Evolutionary conservation across 2,329 filamentous ascomycete genomes (phyloP).

Genomic region (Neocatenulostroma microsporum): DNA sequence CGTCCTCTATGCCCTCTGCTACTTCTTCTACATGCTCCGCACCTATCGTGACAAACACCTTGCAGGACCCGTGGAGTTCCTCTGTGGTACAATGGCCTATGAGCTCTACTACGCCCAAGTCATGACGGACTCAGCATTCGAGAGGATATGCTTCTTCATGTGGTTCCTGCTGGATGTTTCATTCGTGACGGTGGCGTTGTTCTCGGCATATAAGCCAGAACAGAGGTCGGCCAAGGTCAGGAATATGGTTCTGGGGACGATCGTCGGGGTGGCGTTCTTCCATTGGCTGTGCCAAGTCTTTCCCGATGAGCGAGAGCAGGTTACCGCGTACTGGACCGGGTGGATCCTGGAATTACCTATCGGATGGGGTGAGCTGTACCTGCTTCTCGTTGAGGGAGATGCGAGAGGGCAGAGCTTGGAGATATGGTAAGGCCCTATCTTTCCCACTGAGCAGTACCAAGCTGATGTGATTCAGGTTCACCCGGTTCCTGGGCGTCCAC

Average conservation of each 20-base stretch:
- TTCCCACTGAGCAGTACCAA: neutral
- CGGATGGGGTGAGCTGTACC: constrained; percentile 29
- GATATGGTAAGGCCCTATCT: constrained; percentile 29
- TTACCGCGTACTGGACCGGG: constrained; percentile 36
- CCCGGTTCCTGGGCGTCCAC: constrained; percentile 32
- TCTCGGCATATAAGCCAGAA: constrained; percentile 22
- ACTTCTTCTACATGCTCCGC: constrained; percentile 33
- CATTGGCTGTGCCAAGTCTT: constrained; percentile 23
- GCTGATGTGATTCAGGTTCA: constrained; percentile 26
- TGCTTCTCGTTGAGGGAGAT: constrained; percentile 26
- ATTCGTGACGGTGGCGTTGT: constrained; percentile 29
- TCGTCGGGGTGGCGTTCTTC: constrained; percentile 28
- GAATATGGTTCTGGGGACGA: constrained; percentile 16
- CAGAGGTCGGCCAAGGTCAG: constrained; percentile 10
- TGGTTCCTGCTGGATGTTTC: constrained; percentile 33
- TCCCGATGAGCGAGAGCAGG: constrained; percentile 34
- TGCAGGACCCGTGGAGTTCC: constrained; percentile 26
- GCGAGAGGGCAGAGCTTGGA: constrained; percentile 34
- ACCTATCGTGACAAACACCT: constrained; percentile 31
- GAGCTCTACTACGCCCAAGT: constrained; percentile 35
- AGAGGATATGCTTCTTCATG: constrained; percentile 30
- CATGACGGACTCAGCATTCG: constrained; percentile 29
- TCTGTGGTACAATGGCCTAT: constrained; percentile 31
- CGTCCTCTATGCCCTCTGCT: constrained; percentile 35
- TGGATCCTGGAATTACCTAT: constrained; percentile 33